Evolutionary conservation across 2,329 filamentous ascomycete genomes (phyloP).

Genomic region (Tolypocladium album): DNA sequence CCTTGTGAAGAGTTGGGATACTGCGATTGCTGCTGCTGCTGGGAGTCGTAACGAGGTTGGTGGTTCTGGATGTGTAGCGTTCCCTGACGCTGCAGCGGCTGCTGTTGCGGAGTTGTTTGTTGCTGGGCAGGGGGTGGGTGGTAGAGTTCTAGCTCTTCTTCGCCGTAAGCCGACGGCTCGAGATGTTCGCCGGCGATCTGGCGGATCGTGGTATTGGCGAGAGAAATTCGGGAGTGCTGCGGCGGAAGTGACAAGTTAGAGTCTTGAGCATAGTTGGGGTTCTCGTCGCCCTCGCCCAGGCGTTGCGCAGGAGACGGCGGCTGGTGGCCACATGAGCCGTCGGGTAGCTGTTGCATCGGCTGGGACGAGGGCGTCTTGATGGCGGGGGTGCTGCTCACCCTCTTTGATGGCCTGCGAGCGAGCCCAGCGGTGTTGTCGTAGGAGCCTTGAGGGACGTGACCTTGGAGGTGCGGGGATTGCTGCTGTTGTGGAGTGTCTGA

Average conservation of each 20-base stretch:
- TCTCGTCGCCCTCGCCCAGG: slow-evolving; percentile 28
- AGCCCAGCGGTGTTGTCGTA: slow-evolving; percentile 41
- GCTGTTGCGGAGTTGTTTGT: slow-evolving; percentile 15
- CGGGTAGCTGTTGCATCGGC: slow-evolving; percentile 3
- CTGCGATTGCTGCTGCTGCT: slow-evolving; percentile 14
- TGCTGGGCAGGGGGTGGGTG: slow-evolving; percentile 13
- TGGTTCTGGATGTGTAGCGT: slow-evolving; percentile 19
- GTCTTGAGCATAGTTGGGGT: slow-evolving; percentile 22
- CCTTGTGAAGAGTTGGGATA: slow-evolving; percentile 12
- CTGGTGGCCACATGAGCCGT: slow-evolving; percentile 9
- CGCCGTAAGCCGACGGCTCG: slow-evolving; percentile 35
- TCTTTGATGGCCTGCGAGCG: slow-evolving; percentile 45
- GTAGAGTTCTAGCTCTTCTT: slow-evolving; percentile 19
- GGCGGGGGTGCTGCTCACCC: slow-evolving; percentile 37
- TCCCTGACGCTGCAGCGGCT: slow-evolving; percentile 11
- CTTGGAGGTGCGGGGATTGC: slow-evolving; percentile 4
- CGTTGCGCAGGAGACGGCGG: slow-evolving; percentile 31
- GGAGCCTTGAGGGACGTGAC: slow-evolving; percentile 17
- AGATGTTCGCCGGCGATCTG: slow-evolving; percentile 31
- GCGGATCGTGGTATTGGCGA: slow-evolving; percentile 30
- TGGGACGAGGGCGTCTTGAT: slow-evolving; percentile 29
- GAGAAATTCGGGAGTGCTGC: slow-evolving; percentile 27
- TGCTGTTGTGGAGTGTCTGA: slow-evolving; percentile 8
- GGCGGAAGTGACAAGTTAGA: slow-evolving; percentile 28
- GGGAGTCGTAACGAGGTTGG: slow-evolving; percentile 16